Percentiles rank a stretch among this genome's conserved stretches.
Conservation (phyloP, 371 early-diverging fungal genomes). For the Mortierella sp. region DNA sequence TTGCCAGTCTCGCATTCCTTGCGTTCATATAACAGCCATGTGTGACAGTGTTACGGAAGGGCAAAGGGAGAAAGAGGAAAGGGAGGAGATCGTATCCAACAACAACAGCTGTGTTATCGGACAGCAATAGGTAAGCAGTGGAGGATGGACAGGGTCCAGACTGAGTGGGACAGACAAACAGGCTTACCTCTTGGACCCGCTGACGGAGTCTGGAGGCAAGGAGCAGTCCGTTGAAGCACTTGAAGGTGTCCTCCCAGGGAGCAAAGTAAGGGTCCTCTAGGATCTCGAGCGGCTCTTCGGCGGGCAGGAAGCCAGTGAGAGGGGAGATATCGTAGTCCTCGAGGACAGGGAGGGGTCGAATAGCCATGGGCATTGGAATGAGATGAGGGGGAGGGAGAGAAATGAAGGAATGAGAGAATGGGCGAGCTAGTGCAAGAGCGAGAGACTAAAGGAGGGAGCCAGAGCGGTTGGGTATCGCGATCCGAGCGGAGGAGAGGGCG, state of each 20-base stretch:
- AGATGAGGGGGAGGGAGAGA: background rate
- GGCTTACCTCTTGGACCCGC: slow-evolving; percentile 73
- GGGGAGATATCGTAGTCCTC: slow-evolving; percentile 88
- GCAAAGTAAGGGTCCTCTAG: slow-evolving; percentile 81
- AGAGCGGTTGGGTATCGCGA: background rate
- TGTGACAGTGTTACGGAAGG: no score
- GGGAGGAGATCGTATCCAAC: no score
- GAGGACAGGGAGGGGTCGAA: slow-evolving; percentile 57
- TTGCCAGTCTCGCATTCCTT: no score
- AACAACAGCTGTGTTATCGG: slow-evolving; percentile 1
- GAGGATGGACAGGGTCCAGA: no score
- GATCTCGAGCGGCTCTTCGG: slow-evolving; percentile 76
- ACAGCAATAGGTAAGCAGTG: no score
- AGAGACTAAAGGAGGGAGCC: background rate
- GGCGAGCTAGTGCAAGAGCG: background rate
- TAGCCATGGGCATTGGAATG: slow-evolving; percentile 14
- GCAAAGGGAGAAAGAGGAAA: no score
- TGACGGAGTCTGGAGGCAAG: slow-evolving; percentile 82
- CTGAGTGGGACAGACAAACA: slow-evolving; percentile 1
- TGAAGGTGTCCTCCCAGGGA: slow-evolving; percentile 91
- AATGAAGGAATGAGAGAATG: background rate
- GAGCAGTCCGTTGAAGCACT: slow-evolving; percentile 79
- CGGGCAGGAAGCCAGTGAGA: slow-evolving; percentile 88
- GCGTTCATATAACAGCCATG: no score
- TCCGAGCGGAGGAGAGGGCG: background rate